Conservation (phyloP, 169 alveolate genomes). For the Pseudocohnilembus persalinus region DNA sequence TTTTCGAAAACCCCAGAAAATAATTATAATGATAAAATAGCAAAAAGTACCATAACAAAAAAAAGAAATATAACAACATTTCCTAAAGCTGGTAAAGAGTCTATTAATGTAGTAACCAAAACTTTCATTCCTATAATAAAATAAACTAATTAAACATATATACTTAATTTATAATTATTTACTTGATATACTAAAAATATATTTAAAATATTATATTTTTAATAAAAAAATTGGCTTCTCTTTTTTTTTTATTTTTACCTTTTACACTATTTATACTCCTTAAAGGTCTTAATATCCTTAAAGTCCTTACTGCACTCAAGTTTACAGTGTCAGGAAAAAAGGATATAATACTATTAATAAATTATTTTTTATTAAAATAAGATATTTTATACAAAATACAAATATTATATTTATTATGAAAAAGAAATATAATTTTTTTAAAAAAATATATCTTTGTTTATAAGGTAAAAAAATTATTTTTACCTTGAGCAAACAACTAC, state of each 20-base stretch:
- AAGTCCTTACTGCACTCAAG: constrained; percentile 53
- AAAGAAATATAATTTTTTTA: constrained; percentile 51
- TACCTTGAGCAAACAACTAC: constrained; percentile 56
- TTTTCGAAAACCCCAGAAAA: constrained; percentile 56
- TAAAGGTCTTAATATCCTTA: constrained; percentile 71
- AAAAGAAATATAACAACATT: constrained; percentile 55
- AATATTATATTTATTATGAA: constrained; percentile 72
- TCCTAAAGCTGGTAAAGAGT: constrained; percentile 57
- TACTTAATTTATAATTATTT: too few relatives aligned
- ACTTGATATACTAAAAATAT: too few relatives aligned
- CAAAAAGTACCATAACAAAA: constrained; percentile 57
- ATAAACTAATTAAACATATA: too few relatives aligned
- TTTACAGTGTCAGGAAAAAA: constrained; percentile 7
- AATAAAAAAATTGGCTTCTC: neutral
- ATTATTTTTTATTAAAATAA: constrained; percentile 52
- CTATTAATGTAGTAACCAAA: constrained; percentile 53
- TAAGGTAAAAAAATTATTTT: constrained; percentile 14
- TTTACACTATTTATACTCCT: constrained; percentile 66
- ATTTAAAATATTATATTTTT: too few relatives aligned
- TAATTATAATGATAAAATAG: constrained; percentile 66
- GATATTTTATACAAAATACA: constrained; percentile 53
- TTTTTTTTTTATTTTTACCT: constrained; percentile 1
- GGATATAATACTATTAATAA: constrained; percentile 56
- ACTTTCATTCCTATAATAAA: constrained; percentile 46
- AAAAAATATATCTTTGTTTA: constrained; percentile 24